Evolutionary conservation across 768 basidiomycete species (phyloP), one percentile per base, ranked within the genome.

Genomic region (Mycena olivaceomarginata): DNA sequence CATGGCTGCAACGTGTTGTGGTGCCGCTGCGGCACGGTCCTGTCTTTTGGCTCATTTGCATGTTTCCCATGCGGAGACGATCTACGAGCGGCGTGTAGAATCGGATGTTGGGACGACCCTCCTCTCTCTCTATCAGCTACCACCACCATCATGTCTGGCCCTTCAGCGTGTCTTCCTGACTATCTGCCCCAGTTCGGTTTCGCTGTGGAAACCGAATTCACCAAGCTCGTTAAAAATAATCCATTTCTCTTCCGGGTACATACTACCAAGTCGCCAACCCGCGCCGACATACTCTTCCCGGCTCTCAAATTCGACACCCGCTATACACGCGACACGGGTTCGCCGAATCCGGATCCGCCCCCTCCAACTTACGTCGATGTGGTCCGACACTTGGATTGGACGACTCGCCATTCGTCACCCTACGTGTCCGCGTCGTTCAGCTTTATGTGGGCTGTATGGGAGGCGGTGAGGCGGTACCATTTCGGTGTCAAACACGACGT

Each of bases 391-490:
- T 91, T 96, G 91, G 93, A 95, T 74, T 95, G 94, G 25, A 93
- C 93, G 25, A 94, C 93, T n/a, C 90, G 93, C 75, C 86, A 91
- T 6, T 88, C 91, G 22, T 96, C 95, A 0, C 88, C 92, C 6
- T 96, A 91, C 76, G 90, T 96, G 59, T 94, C 95, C 4, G 90
- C 94, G 2, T 95, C 95, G 7, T 95, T 96, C 83, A 95, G 93
- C 86, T 94, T 96, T 79, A 91, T 90, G 48, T 96, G 95, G 95
- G 92, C 94, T 10, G 88, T 96, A 48, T 96, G 94, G 94, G 95
- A 96, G 82, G 95, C 94, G 5, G 89, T 94, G 25, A 88, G 94
- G 72, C 91, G 95, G n/a, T 95, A 94, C 81, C 91, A 93, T 79
- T 85, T 88, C 48, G 92, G 92, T 51, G 85, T 95, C 69, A 96